Base-by-base conservation (phyloP, 805 yeast genomes). In the Tetrapisispora iriomotensis region DNA sequence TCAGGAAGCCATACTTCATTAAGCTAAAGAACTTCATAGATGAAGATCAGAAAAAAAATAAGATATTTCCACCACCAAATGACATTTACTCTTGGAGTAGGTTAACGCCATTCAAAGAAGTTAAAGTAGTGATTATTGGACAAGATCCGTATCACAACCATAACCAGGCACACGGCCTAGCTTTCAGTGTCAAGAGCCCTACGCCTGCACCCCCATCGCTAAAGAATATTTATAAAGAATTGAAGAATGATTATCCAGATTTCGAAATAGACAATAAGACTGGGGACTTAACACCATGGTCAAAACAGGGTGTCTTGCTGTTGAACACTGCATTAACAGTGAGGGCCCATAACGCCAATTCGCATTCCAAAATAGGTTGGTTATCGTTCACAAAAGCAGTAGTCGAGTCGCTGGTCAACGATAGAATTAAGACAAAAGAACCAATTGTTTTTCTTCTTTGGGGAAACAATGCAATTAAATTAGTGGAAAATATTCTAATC, bases 131-230 rank as follows among this genome's bases (percentile, higher is more conserved):
- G 1, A 72, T 92, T 10, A 65, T 92, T 33, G 98, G 98, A 1
- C 98, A 92, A 59, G 98, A 92, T 58, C 98, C 98, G 0, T 92
- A 92, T 58, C 98, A 92, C 60, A 86, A 87, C 58, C 61, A 62
- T 50, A 82, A 83, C 56, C 98, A 92, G 60, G 98, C 98, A 0
- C 98, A 92, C 54, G 98, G 98, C 0, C 65, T 92, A 22, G 97
- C 98, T 3, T 92, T 92, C 50, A 82, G 94, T 17, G 97, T 92
- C 1, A 70, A 76, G 40, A 81, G 82, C 24, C 94, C 95, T 1
- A 79, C 86, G 1, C 75, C 77, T 1, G 82, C 92, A 2, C 97
- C 98, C 0, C 92, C 94, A 1, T 86, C 96, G 1, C 66, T 92
- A 41, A 68, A 74, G 36, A 92, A 92, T 56, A 92, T 92, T 40